Conservation (phyloP, 2,329 filamentous ascomycete species). For the Huntiella abstrusa region DNA sequence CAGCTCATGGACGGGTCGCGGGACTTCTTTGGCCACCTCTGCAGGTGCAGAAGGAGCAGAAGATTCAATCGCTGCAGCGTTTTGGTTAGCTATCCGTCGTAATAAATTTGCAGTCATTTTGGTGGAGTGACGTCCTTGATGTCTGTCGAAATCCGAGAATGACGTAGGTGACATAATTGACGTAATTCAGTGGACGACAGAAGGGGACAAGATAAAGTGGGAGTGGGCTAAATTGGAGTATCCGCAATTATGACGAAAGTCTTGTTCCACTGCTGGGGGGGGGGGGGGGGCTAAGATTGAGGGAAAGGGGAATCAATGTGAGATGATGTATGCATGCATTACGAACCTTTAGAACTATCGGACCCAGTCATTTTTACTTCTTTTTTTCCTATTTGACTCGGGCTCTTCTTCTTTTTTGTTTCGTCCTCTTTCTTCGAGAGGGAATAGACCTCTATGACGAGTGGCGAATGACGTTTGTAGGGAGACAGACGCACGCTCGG, state of each 20-base stretch:
- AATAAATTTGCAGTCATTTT: neutral
- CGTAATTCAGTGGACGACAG: too few relatives aligned
- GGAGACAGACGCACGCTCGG: too few relatives aligned
- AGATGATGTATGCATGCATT: neutral
- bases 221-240: neutral
- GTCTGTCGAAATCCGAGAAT: too few relatives aligned
- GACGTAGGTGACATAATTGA: too few relatives aligned
- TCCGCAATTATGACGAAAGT: too few relatives aligned
- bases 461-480: too few relatives aligned
- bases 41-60: neutral
- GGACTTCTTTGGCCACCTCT: constrained; percentile 5
- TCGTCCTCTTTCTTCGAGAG: too few relatives aligned
- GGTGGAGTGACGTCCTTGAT: too few relatives aligned
- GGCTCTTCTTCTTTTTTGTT: too few relatives aligned
- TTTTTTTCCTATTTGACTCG: too few relatives aligned
- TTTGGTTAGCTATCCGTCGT: neutral
- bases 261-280: neutral
- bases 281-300: neutral
- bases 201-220: too few relatives aligned
- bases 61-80: neutral
- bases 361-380: constrained; percentile 7
- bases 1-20: constrained; percentile 19
- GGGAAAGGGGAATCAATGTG: neutral
- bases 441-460: too few relatives aligned
- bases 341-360: constrained; percentile 5